Evolutionary conservation across 2,329 filamentous ascomycete species (phyloP).

Genomic region (Pseudocercospora ulei): DNA sequence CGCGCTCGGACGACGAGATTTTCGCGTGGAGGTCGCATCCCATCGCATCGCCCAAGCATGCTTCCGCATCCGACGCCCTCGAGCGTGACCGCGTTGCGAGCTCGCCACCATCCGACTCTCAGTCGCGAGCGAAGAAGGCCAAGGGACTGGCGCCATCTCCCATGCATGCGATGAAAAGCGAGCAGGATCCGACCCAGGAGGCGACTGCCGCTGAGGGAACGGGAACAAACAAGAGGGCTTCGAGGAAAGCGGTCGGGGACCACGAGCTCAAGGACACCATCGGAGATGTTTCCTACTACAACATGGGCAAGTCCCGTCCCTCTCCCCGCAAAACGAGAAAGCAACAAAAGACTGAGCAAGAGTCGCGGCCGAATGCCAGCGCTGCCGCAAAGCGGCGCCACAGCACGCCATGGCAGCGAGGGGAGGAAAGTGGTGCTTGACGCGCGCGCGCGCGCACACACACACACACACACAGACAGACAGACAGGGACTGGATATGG

Average conservation of each 20-base stretch:
- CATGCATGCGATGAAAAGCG: neutral
- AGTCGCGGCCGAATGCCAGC: slow-evolving; percentile 12
- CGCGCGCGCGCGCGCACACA: too few relatives aligned
- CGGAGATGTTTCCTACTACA: slow-evolving; percentile 10
- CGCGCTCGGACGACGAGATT: too few relatives aligned
- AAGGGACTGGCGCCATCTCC: too few relatives aligned
- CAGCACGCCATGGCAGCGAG: slow-evolving; percentile 3
- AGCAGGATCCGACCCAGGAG: neutral
- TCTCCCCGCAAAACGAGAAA: slow-evolving; percentile 22
- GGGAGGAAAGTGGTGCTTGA: too few relatives aligned
- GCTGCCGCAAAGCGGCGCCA: slow-evolving; percentile 19
- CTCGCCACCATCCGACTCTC: too few relatives aligned
- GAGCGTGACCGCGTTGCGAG: too few relatives aligned
- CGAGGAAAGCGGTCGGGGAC: neutral
- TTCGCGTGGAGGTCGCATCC: too few relatives aligned
- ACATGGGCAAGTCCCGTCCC: slow-evolving; percentile 28
- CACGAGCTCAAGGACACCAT: slow-evolving; percentile 3
- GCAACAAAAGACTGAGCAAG: slow-evolving; percentile 11
- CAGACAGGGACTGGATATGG: too few relatives aligned
- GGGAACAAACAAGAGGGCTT: neutral
- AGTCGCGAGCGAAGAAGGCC: too few relatives aligned
- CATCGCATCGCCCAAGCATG: too few relatives aligned
- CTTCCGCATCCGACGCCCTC: too few relatives aligned
- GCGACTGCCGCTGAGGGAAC: neutral
- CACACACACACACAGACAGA: too few relatives aligned